Conservation (phyloP, 306 rosid species). For the Rosa rugosa region DNA sequence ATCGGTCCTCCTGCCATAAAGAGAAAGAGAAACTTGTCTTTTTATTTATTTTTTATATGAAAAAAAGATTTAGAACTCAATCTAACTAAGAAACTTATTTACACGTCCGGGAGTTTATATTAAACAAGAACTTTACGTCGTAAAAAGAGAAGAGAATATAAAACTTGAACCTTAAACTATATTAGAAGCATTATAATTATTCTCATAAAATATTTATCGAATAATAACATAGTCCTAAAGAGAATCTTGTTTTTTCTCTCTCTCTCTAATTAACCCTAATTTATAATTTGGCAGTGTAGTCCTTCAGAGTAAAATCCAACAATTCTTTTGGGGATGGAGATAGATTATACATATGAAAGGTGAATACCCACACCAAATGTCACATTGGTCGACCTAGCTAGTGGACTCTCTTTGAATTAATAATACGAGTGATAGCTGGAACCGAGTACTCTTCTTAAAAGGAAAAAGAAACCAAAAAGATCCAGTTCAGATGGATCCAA, state of each 20-base stretch:
- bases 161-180: too few relatives aligned
- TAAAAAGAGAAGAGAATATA: too few relatives aligned
- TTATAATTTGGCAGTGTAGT: background rate
- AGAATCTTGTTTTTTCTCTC: background rate
- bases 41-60: too few relatives aligned
- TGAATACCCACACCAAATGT: background rate
- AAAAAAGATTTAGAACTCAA: too few relatives aligned
- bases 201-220: background rate
- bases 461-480: background rate
- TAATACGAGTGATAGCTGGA: slow-evolving; percentile 23
- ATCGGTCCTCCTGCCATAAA: background rate
- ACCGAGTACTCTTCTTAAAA: background rate
- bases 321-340: background rate
- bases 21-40: background rate
- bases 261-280: background rate
- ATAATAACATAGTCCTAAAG: background rate
- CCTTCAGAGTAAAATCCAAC: background rate
- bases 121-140: too few relatives aligned
- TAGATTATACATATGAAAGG: background rate
- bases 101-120: too few relatives aligned
- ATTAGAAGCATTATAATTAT: too few relatives aligned
- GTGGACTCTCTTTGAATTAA: background rate
- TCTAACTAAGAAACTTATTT: too few relatives aligned
- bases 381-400: background rate
- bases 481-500: slow-evolving; percentile 4